These are phyloP conservation scores for Panellus pusillus DNA, from an alignment of 768 basidiomycete genomes.

Conservation along the genomic window DNA sequence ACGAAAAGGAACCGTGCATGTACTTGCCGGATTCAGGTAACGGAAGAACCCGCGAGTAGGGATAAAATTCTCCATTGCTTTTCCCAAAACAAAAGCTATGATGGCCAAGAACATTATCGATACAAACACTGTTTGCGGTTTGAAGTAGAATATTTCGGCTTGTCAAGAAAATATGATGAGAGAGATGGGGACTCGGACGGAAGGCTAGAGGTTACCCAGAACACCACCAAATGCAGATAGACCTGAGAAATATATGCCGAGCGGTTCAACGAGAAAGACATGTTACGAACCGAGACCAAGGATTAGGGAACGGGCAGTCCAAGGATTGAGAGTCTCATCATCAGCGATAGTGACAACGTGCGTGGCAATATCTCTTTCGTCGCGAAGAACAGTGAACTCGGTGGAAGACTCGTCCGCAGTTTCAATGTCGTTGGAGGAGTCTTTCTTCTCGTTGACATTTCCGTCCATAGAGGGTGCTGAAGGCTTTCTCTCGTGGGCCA, in stretches of 20 bases:
- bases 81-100: slow-evolving; percentile 51
- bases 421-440: slow-evolving; percentile 37
- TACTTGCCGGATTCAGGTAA: slow-evolving; percentile 52
- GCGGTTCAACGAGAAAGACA: no score
- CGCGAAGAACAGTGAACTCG: slow-evolving; percentile 36
- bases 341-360: slow-evolving; percentile 47
- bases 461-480: slow-evolving; percentile 1
- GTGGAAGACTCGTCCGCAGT: slow-evolving; percentile 27
- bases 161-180: background rate
- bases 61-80: slow-evolving; percentile 44
- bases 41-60: slow-evolving; percentile 46
- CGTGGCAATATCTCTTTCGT: slow-evolving; percentile 48
- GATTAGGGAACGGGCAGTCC: slow-evolving; percentile 48
- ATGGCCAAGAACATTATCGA: slow-evolving; percentile 56
- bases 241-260: slow-evolving; percentile 19
- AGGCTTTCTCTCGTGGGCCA: slow-evolving; percentile 25
- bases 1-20: background rate
- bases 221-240: slow-evolving; percentile 51
- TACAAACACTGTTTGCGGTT: slow-evolving; percentile 56
- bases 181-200: background rate
- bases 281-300: slow-evolving; percentile 33
- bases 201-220: slow-evolving; percentile 34
- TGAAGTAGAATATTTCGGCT: slow-evolving; percentile 65
- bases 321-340: slow-evolving; percentile 45
- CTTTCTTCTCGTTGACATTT: slow-evolving; percentile 33